Conservation (phyloP, 108 stramenopile species). For the Poteriospumella lacustris region DNA sequence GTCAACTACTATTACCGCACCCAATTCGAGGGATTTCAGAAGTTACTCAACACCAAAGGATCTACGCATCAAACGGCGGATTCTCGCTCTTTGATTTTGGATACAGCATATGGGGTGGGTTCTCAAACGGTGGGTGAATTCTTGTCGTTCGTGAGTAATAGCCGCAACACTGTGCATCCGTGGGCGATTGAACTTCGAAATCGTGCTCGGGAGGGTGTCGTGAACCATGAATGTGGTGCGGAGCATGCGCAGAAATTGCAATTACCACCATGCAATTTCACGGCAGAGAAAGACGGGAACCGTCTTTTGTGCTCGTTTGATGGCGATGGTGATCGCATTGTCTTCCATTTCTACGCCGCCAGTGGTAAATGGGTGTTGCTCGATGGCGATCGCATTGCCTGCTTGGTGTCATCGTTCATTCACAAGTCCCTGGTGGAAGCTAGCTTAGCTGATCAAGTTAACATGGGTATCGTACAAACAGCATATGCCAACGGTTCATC, state of each 20-base stretch:
- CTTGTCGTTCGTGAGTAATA: background rate
- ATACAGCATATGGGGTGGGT: slow-evolving; percentile 23
- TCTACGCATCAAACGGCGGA: background rate
- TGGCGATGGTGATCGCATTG: slow-evolving; percentile 96
- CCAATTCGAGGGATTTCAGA: background rate
- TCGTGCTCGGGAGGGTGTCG: slow-evolving; percentile 55
- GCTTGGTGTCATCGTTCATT: slow-evolving; percentile 73
- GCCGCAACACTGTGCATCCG: background rate
- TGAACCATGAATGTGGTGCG: slow-evolving; percentile 86
- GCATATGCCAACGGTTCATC: slow-evolving; percentile 98
- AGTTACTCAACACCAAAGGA: background rate
- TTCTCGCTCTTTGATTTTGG: background rate
- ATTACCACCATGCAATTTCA: slow-evolving; percentile 50
- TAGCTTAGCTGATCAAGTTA: slow-evolving; percentile 38
- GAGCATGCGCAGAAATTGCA: slow-evolving; percentile 86
- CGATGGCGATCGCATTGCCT: slow-evolving; percentile 96
- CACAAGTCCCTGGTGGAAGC: slow-evolving; percentile 54
- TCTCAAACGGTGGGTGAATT: background rate
- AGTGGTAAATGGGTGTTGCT: slow-evolving; percentile 56
- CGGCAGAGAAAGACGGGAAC: background rate
- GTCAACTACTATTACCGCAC: background rate
- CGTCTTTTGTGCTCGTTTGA: slow-evolving; percentile 64
- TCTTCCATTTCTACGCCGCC: slow-evolving; percentile 70
- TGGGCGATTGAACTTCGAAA: slow-evolving; percentile 43
- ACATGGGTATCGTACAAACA: slow-evolving; percentile 91